Conservation (phyloP, 75 land plant species). For the Pseudotsuga menziesii region DNA sequence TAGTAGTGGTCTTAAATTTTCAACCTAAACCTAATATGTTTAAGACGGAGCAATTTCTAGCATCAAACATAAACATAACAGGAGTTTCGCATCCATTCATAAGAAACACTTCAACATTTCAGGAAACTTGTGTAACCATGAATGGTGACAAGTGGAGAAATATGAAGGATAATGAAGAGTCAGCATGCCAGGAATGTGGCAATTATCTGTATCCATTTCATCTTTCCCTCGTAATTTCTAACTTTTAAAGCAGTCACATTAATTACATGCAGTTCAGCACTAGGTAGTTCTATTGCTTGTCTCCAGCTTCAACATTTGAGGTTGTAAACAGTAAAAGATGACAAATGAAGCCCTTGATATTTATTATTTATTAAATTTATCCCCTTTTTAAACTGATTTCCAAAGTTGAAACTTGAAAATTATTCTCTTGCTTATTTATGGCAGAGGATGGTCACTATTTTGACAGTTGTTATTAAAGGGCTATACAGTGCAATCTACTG, state of each 20-base stretch:
- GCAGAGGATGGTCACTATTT: not conserved
- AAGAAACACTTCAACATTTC: not conserved
- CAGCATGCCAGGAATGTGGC: not conserved
- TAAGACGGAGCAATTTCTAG: not conserved
- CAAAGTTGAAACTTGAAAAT: not conserved
- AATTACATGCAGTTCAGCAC: not conserved
- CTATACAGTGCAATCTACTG: not conserved
- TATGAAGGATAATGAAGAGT: not conserved
- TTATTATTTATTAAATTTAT: not conserved
- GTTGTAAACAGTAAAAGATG: too few relatives aligned
- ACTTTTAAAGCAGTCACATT: not conserved
- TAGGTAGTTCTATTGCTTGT: not conserved
- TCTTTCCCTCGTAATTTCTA: not conserved
- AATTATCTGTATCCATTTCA: not conserved
- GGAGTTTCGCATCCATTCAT: not conserved
- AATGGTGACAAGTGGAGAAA: not conserved
- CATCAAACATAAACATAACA: not conserved
- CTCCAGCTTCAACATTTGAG: not conserved
- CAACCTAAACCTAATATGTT: too few relatives aligned
- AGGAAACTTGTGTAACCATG: not conserved
- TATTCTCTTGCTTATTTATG: not conserved
- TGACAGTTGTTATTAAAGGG: not conserved
- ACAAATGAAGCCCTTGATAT: not conserved
- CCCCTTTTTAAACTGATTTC: not conserved
- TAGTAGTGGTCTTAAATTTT: too few relatives aligned